Evolutionary conservation across 345 rosid genomes (phyloP), one percentile per base, ranked within the genome.

Genomic region (Schrenkiella parvula): DNA sequence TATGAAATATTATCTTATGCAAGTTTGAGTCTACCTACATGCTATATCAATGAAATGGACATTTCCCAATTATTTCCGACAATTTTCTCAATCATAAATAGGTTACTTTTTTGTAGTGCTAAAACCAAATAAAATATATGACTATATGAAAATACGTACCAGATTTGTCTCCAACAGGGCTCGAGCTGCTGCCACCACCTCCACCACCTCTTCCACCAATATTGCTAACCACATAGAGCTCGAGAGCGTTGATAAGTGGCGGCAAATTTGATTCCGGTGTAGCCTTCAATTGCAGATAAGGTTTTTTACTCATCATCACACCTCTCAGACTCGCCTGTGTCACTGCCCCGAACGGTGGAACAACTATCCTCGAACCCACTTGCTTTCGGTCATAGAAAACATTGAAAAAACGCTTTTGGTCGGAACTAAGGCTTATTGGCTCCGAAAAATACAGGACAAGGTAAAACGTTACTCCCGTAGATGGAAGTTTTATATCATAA

Each of bases 171-270:
- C n/a, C n/a, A n/a, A n/a, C 68, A 12, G n/a, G n/a, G n/a, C n/a
- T n/a, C n/a, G n/a, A n/a, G n/a, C n/a, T n/a, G n/a, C n/a, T n/a
- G n/a, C 48, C 34, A 35, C 57, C 32, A 31, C 41, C 68, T n/a
- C n/a, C n/a, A n/a, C n/a, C n/a, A n/a, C n/a, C n/a, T n/a, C n/a
- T n/a, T n/a, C 57, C 38, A 58, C 18, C 74, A 46, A 38, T 58
- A 58, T 70, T 57, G 10, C 66, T 58, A 35, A 70, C 35, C 5
- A 70, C 57, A 46, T 70, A 70, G 5, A 58, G 19, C 53, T 70
- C 66, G 12, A 70, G 74, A 11, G 74, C 66, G 38, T 70, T 70
- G 66, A 58, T 70, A 29, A 70, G 48, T 70, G 66, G 74, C 37
- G 34, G 0, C 74, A 70, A 58, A 59, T 2, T 70, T 2, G 66